Conservation (phyloP, 148 eudicot genomes). For the Tetragonia tetragonoides region DNA sequence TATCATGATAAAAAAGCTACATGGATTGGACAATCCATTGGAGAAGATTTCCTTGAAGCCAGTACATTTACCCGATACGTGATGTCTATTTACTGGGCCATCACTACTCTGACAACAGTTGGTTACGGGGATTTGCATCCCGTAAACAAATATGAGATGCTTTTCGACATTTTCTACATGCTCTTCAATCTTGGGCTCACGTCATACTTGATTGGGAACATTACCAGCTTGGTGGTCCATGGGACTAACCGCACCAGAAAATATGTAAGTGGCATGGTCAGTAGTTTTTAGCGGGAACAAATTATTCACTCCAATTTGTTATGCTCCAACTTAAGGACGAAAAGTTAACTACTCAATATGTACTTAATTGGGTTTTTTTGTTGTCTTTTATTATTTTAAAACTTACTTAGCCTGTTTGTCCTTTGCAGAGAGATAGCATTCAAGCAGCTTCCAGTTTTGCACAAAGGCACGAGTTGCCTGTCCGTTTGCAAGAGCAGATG, state of each 20-base stretch:
- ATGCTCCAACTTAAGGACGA: neutral
- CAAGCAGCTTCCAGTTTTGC: conserved; percentile 89
- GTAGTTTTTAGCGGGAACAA: neutral
- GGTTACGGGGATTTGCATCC: conserved; percentile 92
- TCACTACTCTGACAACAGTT: conserved; percentile 81
- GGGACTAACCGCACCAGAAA: conserved; percentile 75
- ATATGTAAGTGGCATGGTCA: conserved; percentile 50
- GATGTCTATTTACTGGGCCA: conserved; percentile 82
- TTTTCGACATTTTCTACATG: conserved; percentile 75
- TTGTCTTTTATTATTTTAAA: too few relatives aligned
- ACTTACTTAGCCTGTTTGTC: neutral
- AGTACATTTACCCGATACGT: conserved; percentile 72
- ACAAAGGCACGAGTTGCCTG: conserved; percentile 64
- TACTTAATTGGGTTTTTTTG: neutral
- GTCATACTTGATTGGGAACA: conserved; percentile 80
- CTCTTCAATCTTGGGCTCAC: conserved; percentile 89
- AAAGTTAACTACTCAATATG: neutral
- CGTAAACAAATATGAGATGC: conserved; percentile 69
- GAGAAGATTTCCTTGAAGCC: conserved; percentile 38
- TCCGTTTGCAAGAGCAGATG: conserved; percentile 83
- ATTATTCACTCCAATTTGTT: neutral
- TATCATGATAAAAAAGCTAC: conserved; percentile 50
- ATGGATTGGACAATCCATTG: conserved; percentile 64
- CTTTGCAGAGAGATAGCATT: conserved; percentile 68
- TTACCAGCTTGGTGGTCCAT: conserved; percentile 92